Conservation (phyloP, 1,284 basidiomycete species). For the Ceratobasidium sp. region DNA sequence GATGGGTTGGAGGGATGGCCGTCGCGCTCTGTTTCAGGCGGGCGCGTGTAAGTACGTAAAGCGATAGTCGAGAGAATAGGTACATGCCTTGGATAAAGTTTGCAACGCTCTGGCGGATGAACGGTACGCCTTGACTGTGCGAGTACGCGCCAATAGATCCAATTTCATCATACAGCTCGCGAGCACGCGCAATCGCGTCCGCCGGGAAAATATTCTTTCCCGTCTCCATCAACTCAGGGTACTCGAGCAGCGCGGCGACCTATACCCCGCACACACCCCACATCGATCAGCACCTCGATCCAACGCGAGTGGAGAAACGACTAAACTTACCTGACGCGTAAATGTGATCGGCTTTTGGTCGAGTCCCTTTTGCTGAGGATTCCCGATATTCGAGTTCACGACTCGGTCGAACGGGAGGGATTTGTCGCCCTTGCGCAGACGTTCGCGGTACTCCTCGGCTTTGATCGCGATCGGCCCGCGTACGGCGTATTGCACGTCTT, state of each 20-base stretch:
- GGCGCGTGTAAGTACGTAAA: not conserved
- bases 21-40: slow-evolving; percentile 76
- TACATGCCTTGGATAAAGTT: slow-evolving; percentile 86
- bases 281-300: slow-evolving; percentile 21
- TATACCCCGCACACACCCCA: slow-evolving; percentile 55
- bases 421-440: slow-evolving; percentile 66
- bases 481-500: slow-evolving; percentile 95
- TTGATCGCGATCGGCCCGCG: slow-evolving; percentile 96
- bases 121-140: slow-evolving; percentile 92
- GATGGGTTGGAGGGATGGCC: slow-evolving; percentile 87
- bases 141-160: slow-evolving; percentile 97
- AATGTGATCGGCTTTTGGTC: slow-evolving; percentile 96
- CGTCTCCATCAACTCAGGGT: slow-evolving; percentile 84
- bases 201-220: slow-evolving; percentile 79
- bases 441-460: slow-evolving; percentile 85
- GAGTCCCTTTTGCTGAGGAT: slow-evolving; percentile 95
- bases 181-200: slow-evolving; percentile 88
- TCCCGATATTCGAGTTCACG: slow-evolving; percentile 97
- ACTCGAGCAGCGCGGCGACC: slow-evolving; percentile 93
- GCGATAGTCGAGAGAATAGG: not conserved
- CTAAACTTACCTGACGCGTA: slow-evolving; percentile 80
- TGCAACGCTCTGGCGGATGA: slow-evolving; percentile 91
- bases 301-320: not conserved
- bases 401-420: slow-evolving; percentile 87
- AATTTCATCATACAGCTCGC: slow-evolving; percentile 85